Conservation (phyloP, 768 basidiomycete species). For the Podaxis sp. region DNA sequence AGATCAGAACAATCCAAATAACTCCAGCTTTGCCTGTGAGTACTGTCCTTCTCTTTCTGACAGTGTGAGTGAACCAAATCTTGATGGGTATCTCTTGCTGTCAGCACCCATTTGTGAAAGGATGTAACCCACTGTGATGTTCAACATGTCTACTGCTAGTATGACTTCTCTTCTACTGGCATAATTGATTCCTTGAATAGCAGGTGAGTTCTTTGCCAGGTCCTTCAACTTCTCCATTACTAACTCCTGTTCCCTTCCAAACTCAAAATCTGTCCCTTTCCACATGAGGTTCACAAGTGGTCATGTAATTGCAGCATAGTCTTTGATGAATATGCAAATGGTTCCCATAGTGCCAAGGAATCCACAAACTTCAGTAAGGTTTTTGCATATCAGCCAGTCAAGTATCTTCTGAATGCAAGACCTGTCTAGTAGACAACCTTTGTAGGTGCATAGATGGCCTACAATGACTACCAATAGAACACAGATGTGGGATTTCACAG, state of each 20-base stretch:
- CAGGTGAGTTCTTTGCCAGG: neutral
- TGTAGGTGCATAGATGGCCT: neutral
- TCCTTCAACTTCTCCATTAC: conserved; percentile 7
- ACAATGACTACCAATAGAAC: too few relatives aligned
- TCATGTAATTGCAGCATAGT: conserved; percentile 19
- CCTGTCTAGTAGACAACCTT: conserved; percentile 27
- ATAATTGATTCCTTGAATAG: conserved; percentile 15
- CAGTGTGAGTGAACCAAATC: conserved; percentile 20
- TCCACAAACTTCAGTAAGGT: neutral
- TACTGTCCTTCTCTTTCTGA: conserved; percentile 20
- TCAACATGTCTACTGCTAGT: conserved; percentile 18
- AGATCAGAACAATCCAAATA: conserved; percentile 26
- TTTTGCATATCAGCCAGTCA: conserved; percentile 25
- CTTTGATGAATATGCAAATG: conserved; percentile 23
- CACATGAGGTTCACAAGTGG: conserved; percentile 24
- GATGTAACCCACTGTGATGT: conserved; percentile 16
- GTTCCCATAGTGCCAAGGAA: conserved; percentile 10
- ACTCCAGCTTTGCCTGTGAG: conserved; percentile 32
- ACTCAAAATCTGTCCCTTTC: conserved; percentile 16
- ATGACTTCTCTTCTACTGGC: conserved; percentile 13
- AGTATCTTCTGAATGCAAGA: conserved; percentile 22
- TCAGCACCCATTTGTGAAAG: conserved; percentile 15
- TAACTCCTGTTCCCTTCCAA: too few relatives aligned
- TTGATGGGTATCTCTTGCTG: conserved; percentile 9
- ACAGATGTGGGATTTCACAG: too few relatives aligned